phyloP scores from a whole-genome alignment of 228 moss, liverwort and hornwort genomes.

The Sphagnum fallax region DNA sequence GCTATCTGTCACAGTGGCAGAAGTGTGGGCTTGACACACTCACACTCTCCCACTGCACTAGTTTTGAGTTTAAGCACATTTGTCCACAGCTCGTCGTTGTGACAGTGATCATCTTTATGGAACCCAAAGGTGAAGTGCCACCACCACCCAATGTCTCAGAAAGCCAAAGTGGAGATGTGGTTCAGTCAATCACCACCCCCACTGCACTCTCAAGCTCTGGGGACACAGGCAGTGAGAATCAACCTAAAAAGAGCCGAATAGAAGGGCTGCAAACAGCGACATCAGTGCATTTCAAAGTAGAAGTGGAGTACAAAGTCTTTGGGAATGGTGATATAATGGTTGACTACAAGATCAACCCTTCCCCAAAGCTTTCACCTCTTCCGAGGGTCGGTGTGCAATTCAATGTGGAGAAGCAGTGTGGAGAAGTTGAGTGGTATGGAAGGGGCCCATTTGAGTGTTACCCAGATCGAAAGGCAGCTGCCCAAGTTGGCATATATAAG shows the following conservation, averaged over 20 bases:
- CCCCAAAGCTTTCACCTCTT: constrained; percentile 39
- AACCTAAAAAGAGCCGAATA: constrained; percentile 19
- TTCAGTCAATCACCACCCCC: constrained; percentile 15
- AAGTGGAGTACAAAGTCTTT: constrained; percentile 64
- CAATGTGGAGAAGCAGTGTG: constrained; percentile 42
- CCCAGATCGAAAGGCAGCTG: constrained; percentile 83
- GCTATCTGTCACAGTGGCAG: constrained; percentile 77
- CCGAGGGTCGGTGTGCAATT: constrained; percentile 85
- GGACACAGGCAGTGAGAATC: constrained; percentile 5
- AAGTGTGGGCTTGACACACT: constrained; percentile 66
- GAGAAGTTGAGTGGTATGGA: constrained; percentile 78
- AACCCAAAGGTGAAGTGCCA: constrained; percentile 44
- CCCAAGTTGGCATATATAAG: constrained; percentile 55
- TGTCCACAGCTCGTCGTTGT: constrained; percentile 34
- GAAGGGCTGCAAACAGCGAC: constrained; percentile 18
- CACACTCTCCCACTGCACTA: constrained; percentile 23
- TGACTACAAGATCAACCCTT: constrained; percentile 50
- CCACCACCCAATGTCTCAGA: constrained; percentile 33
- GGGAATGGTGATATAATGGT: constrained; percentile 60
- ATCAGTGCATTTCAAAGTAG: constrained; percentile 40
- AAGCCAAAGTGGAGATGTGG: constrained; percentile 60
- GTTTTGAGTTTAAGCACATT: constrained; percentile 18
- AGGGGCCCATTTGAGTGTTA: constrained; percentile 96
- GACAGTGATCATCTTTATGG: constrained; percentile 35
- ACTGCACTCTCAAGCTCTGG: constrained; percentile 5